A percentile compares a stretch with the other conserved stretches of the same genome.
Conservation (phyloP, 345 rosid species). For the Syzygium jambos region DNA sequence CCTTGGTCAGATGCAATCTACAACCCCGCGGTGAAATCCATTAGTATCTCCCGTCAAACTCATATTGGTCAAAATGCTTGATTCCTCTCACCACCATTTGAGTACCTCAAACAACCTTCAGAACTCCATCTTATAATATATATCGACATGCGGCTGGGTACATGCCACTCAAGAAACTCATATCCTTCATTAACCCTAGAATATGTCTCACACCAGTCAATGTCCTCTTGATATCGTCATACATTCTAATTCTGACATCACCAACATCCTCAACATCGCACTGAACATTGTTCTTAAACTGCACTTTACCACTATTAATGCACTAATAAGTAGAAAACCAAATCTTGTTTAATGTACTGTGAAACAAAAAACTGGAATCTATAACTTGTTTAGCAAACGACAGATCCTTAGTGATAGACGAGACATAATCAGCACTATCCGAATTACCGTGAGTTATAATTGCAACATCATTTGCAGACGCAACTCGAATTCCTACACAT, state of each 20-base stretch:
- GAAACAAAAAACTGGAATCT: not conserved
- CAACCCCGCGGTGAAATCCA: no score
- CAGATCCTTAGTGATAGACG: not conserved
- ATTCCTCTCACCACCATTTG: no score
- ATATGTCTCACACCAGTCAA: not conserved
- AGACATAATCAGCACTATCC: not conserved
- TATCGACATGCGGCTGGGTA: no score
- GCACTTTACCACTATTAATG: not conserved
- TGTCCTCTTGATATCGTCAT: no score
- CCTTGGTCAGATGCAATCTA: no score
- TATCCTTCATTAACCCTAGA: no score
- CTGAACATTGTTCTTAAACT: not conserved
- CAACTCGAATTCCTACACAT: not conserved
- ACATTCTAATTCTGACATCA: not conserved
- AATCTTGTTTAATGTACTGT: not conserved
- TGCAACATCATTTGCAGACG: not conserved
- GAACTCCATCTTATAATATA: no score
- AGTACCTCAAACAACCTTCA: no score
- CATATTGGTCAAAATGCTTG: no score
- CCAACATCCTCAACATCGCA: not conserved
- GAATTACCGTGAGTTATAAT: no score
- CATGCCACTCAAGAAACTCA: no score
- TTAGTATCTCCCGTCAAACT: no score
- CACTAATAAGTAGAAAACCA: not conserved
- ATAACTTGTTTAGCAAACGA: not conserved